Evolutionary conservation across 2,329 filamentous ascomycete genomes (phyloP).

Genomic region (Neurospora sp.): DNA sequence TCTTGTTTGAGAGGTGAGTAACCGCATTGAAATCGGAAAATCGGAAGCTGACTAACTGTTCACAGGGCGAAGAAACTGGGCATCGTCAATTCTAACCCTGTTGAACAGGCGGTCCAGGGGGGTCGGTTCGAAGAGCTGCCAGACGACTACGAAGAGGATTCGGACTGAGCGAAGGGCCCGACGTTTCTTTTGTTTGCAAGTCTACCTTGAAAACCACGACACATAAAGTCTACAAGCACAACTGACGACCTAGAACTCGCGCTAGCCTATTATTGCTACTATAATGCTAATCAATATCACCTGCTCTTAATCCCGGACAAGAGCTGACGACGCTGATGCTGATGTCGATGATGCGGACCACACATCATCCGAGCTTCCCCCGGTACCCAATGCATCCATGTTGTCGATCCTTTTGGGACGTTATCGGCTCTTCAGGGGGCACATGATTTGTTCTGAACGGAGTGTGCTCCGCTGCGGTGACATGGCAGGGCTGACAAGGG

Average conservation of each 20-base stretch:
- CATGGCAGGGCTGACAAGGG: neutral
- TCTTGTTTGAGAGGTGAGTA: conserved; percentile 72
- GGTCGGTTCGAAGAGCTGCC: conserved; percentile 62
- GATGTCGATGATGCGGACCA: neutral
- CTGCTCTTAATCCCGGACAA: neutral
- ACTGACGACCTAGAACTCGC: neutral
- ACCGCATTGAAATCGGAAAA: neutral
- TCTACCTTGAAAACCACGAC: neutral
- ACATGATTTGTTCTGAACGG: neutral
- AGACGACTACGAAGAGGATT: conserved; percentile 45
- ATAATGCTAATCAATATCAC: neutral
- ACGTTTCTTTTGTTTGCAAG: neutral
- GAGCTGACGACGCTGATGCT: neutral
- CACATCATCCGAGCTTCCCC: neutral
- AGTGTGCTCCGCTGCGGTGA: neutral
- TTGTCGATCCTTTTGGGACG: neutral
- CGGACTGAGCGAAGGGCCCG: conserved; percentile 22
- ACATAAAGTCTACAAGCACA: neutral
- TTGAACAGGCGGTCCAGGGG: conserved; percentile 57
- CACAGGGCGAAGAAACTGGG: conserved; percentile 59
- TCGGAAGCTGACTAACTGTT: conserved; percentile 10
- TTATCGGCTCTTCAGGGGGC: neutral
- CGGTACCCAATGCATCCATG: neutral
- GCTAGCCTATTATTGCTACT: neutral
- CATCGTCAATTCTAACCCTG: conserved; percentile 68